Conservation (phyloP, 208 protist species). For the Strigomonas culicis region DNA sequence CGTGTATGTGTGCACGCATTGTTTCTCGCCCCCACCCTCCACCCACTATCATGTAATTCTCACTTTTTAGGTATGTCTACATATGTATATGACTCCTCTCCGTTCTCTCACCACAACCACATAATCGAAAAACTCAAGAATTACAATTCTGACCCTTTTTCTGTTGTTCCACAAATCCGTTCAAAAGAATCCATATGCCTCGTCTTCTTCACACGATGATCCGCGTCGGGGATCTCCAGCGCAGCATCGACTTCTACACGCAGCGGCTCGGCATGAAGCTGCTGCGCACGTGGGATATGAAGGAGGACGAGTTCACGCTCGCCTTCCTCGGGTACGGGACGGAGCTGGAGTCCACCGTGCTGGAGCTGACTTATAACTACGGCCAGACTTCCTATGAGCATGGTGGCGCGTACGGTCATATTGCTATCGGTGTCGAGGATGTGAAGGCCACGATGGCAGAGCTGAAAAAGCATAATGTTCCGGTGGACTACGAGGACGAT, state of each 20-base stretch:
- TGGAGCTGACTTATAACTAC: conserved; percentile 89
- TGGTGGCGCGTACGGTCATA: conserved; percentile 74
- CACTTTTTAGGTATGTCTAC: too few relatives aligned
- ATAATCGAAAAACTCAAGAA: neutral
- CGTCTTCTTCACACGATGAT: conserved; percentile 87
- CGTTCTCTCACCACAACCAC: neutral
- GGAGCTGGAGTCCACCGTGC: conserved; percentile 58
- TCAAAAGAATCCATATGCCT: conserved; percentile 8
- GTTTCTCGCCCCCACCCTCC: too few relatives aligned
- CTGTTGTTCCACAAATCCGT: neutral
- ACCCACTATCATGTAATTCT: too few relatives aligned
- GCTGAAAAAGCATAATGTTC: conserved; percentile 41
- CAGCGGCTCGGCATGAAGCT: conserved; percentile 70
- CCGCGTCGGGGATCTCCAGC: conserved; percentile 76
- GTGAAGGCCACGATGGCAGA: conserved; percentile 43
- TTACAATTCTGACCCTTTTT: neutral
- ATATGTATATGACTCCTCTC: neutral
- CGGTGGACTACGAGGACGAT: conserved; percentile 71
- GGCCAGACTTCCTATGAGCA: conserved; percentile 66
- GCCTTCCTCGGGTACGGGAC: conserved; percentile 79
- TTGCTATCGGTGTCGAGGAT: conserved; percentile 81
- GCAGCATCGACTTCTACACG: conserved; percentile 83
- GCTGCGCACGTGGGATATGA: conserved; percentile 74
- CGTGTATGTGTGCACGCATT: too few relatives aligned
- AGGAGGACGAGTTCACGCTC: conserved; percentile 76